Evolutionary conservation across 2,329 filamentous ascomycete species (phyloP), one percentile per base, ranked within the genome.

Genomic region (Metarhizium brunneum): DNA sequence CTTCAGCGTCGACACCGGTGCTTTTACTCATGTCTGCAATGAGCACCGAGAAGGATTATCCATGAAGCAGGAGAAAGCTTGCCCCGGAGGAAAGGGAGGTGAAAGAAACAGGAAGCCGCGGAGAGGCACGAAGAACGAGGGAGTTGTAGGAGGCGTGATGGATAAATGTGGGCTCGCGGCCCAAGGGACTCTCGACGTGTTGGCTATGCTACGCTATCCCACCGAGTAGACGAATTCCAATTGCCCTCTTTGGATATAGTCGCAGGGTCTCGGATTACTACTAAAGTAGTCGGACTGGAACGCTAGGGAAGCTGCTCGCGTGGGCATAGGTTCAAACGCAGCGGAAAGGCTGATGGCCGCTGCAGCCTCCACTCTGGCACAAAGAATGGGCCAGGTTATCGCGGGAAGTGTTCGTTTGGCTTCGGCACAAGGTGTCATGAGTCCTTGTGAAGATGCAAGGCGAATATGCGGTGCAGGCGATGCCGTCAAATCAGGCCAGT

Each of bases 281-380:
- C 38, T 40, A 11, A 14, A 14, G 38, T 40, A 40, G 42, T 45
- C 18, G 42, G 18, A 45, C 42, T 45, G 20, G 45, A 30, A 40
- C 36, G 52, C 29, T 47, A 43, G 45, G 38, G 54, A 56, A 53
- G 50, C 45, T 56, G 50, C 43, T 56, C 54, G 45, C 54, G 45
- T 50, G 50, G 36, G 32, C 49, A n/a, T 4, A 48, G 45, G 7
- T 48, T 30, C 25, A 6, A 13, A 48, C 13, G 43, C 25, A 47
- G 43, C 43, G 18, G 18, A 47, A 2, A 47, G 43, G n/a, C 43
- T 47, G 43, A 25, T 25, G 43, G 25, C 18, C 7, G 43, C 8
- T 47, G 7, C 10, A 8, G 25, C 25, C 45, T 48, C 20, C 45
- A 30, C 45, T 48, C 45, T 16, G 45, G 45, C 45, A 48, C 45